phyloP scores from a whole-genome alignment of 2,329 filamentous ascomycete genomes.

The Helotiales sp. region DNA sequence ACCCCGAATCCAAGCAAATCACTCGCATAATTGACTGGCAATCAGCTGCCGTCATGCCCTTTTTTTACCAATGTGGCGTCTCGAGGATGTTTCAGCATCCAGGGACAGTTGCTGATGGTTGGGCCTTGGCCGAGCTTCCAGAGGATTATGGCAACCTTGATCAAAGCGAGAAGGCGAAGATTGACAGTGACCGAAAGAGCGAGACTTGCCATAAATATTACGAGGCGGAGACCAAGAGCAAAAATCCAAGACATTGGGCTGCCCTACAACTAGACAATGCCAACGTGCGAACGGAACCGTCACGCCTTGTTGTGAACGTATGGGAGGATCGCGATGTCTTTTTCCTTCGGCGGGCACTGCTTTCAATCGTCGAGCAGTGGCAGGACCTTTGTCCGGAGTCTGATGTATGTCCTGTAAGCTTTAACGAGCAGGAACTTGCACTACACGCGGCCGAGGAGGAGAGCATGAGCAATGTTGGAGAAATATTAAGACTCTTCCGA shows the following conservation, averaged over 20 bases:
- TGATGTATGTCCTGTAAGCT: constrained; percentile 15
- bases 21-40: constrained; percentile 43
- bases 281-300: constrained; percentile 5
- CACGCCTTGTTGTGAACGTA: constrained; percentile 5
- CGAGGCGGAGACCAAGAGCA: constrained; percentile 7
- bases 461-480: constrained; percentile 5
- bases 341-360: constrained; percentile 14
- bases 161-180: constrained; percentile 5
- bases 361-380: constrained; percentile 12
- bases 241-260: constrained; percentile 8
- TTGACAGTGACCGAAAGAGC: constrained; percentile 4
- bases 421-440: constrained; percentile 15
- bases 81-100: constrained; percentile 6
- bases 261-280: constrained; percentile 15
- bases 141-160: constrained; percentile 11
- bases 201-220: constrained; percentile 7
- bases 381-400: constrained; percentile 12
- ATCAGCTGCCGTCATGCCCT: constrained; percentile 12
- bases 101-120: background rate
- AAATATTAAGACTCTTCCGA: constrained; percentile 12
- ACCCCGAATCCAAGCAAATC: constrained; percentile 31
- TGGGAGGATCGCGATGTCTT: constrained; percentile 13
- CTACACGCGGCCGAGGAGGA: constrained; percentile 9
- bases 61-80: constrained; percentile 21
- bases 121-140: constrained; percentile 3